A percentile compares a stretch with the other conserved stretches of the same genome.
Conservation (phyloP, 306 rosid genomes). For the Elaeagnus macrophylla region DNA sequence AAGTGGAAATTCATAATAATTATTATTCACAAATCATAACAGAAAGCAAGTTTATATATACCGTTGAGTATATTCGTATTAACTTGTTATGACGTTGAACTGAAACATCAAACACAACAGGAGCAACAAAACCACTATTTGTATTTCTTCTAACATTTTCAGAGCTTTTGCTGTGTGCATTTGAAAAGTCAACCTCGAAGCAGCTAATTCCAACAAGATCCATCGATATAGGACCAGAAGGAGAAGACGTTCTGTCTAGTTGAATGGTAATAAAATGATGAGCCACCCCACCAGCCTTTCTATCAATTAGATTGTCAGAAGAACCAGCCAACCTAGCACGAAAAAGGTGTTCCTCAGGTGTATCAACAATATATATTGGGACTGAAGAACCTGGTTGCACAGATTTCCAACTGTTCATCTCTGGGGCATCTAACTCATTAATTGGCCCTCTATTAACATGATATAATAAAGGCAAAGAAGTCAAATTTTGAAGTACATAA, state of each 20-base stretch:
- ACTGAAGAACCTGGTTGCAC: conserved; percentile 68
- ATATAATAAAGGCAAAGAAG: conserved; percentile 66
- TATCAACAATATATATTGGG: conserved; percentile 65
- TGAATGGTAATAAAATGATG: conserved; percentile 73
- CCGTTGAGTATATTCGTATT: conserved; percentile 82
- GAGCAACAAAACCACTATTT: conserved; percentile 53
- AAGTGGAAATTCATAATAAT: conserved; percentile 13
- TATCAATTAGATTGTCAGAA: conserved; percentile 56
- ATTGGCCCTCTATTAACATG: conserved; percentile 43
- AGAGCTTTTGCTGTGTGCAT: conserved; percentile 30
- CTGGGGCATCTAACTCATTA: conserved; percentile 31
- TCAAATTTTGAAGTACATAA: conserved; percentile 76
- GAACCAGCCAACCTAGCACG: conserved; percentile 55
- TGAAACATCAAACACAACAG: conserved; percentile 89
- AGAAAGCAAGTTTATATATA: conserved; percentile 31
- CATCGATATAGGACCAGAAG: conserved; percentile 82
- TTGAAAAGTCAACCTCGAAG: conserved; percentile 83
- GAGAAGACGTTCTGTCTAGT: conserved; percentile 74
- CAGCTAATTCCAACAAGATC: conserved; percentile 82
- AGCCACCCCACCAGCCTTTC: conserved; percentile 47
- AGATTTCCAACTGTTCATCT: conserved; percentile 34
- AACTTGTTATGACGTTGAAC: conserved; percentile 75
- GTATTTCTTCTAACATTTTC: conserved; percentile 27
- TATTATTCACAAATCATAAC: conserved; percentile 4
- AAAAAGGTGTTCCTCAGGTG: conserved; percentile 48